A percentile compares a stretch with the other conserved stretches of the same genome.
These are phyloP conservation scores for Colletotrichum liaoningense DNA, from an alignment of 2,329 filamentous ascomycete genomes.

Conservation along the genomic window DNA sequence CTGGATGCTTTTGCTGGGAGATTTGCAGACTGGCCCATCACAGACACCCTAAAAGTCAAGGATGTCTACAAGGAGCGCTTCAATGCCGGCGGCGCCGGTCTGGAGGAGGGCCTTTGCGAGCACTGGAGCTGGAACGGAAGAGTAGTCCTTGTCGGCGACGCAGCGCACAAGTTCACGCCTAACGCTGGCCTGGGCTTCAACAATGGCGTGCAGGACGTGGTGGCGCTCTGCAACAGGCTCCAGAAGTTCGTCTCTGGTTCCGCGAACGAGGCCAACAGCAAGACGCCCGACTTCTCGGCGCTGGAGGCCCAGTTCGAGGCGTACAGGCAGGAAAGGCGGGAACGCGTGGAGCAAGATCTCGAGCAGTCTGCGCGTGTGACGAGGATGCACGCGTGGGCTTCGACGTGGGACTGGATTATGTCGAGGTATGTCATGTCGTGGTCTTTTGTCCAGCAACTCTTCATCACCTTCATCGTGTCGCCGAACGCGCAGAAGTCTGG, in stretches of 20 bases:
- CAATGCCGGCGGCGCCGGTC: conserved; percentile 43
- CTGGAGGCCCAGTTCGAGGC: conserved; percentile 35
- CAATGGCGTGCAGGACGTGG: conserved; percentile 47
- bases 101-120: conserved; percentile 50
- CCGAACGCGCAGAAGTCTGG: conserved; percentile 26
- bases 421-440: conserved; percentile 37
- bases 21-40: conserved; percentile 44
- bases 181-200: conserved; percentile 49
- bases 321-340: conserved; percentile 37
- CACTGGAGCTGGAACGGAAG: conserved; percentile 49
- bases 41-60: conserved; percentile 41
- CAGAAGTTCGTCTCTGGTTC: conserved; percentile 5
- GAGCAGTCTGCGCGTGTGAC: conserved; percentile 36
- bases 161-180: conserved; percentile 51
- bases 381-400: conserved; percentile 43
- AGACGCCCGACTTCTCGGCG: neutral
- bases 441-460: conserved; percentile 11
- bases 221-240: conserved; percentile 44
- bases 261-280: neutral
- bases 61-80: conserved; percentile 43
- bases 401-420: conserved; percentile 39
- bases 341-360: conserved; percentile 32
- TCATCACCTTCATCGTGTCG: conserved; percentile 26
- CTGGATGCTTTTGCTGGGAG: conserved; percentile 38
- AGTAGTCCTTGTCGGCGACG: conserved; percentile 50